Percentiles rank a stretch among this genome's conserved stretches.
Conservation (phyloP, 2,329 filamentous ascomycete genomes). For the Fusarium sp. region DNA sequence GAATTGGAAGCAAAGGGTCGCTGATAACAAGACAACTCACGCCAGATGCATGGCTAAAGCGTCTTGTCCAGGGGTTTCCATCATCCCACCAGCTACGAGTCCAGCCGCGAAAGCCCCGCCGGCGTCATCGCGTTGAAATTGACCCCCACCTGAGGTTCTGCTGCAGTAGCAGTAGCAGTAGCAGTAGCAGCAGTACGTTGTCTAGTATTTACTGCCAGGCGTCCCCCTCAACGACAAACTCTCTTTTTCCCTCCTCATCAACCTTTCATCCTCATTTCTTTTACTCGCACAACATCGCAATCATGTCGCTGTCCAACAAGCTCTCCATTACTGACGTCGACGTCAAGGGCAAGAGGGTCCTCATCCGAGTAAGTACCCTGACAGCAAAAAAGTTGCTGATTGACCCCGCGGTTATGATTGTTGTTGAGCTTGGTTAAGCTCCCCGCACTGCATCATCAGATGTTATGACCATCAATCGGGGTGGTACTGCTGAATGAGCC, state of each 20-base stretch:
- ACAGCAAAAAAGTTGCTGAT: constrained; percentile 42
- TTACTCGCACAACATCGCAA: constrained; percentile 48
- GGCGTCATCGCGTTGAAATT: constrained; percentile 37
- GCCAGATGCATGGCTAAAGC: constrained; percentile 28
- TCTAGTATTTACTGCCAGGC: constrained; percentile 32
- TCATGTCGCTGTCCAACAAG: constrained; percentile 99
- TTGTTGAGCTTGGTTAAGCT: constrained; percentile 30
- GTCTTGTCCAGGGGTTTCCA: constrained; percentile 30
- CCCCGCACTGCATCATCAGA: constrained; percentile 22
- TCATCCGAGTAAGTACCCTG: constrained; percentile 83
- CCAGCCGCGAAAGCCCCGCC: constrained; percentile 41
- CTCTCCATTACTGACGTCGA: constrained; percentile 96
- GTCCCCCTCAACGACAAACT: constrained; percentile 29
- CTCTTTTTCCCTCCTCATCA: constrained; percentile 41
- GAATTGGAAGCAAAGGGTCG: background rate
- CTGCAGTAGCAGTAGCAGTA: background rate
- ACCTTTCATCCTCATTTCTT: constrained; percentile 15
- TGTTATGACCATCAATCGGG: background rate
- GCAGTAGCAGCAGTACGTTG: background rate
- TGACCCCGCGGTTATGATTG: constrained; percentile 48
- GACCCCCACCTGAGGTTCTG: constrained; percentile 33
- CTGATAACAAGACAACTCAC: constrained; percentile 19
- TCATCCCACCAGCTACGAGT: constrained; percentile 39
- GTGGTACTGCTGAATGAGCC: no score
- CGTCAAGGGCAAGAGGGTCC: constrained; percentile 97